A percentile compares a stretch with the other conserved stretches of the same genome.
Evolutionary conservation across 2,329 filamentous ascomycete species (phyloP).

Genomic region (Aspergillus versicolor): DNA sequence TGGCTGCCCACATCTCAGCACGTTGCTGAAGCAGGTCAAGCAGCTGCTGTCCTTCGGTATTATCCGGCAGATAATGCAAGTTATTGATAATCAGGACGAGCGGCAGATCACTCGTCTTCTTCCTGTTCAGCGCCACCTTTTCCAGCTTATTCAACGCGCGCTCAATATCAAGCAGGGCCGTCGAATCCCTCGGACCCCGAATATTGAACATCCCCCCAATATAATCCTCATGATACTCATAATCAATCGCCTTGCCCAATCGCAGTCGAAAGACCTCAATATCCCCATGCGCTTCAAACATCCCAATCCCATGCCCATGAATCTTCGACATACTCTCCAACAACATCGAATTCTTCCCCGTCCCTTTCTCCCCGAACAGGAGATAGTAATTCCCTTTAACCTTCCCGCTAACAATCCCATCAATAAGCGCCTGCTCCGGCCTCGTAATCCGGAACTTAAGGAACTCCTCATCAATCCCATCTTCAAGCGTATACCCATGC

Average conservation of each 20-base stretch:
- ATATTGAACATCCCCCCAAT: constrained; percentile 96
- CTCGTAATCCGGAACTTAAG: constrained; percentile 71
- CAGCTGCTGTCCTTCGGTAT: constrained; percentile 86
- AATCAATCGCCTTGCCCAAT: constrained; percentile 90
- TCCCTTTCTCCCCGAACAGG: constrained; percentile 91
- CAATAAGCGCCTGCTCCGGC: constrained; percentile 76
- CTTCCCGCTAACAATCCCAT: constrained; percentile 73
- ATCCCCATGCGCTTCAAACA: constrained; percentile 96
- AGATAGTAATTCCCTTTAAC: constrained; percentile 83
- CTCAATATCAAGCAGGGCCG: constrained; percentile 90
- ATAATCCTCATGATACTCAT: constrained; percentile 89
- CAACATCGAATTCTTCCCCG: constrained; percentile 95
- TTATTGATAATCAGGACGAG: constrained; percentile 91
- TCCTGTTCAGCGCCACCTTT: constrained; percentile 75
- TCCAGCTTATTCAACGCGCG: constrained; percentile 96
- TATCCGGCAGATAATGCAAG: constrained; percentile 89
- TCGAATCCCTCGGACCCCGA: constrained; percentile 85
- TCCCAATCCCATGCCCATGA: constrained; percentile 82
- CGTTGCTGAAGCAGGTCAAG: constrained; percentile 93
- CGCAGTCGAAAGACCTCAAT: constrained; percentile 92
- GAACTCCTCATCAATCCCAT: constrained; percentile 37
- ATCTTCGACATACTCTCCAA: constrained; percentile 92
- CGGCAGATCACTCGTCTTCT: constrained; percentile 63
- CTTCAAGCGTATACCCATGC: constrained; percentile 4
- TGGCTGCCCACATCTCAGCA: constrained; percentile 93